Evolutionary conservation across 202 grass and related monocot genomes (phyloP), one percentile per base, ranked within the genome.

Genomic region (Panicum virgatum): DNA sequence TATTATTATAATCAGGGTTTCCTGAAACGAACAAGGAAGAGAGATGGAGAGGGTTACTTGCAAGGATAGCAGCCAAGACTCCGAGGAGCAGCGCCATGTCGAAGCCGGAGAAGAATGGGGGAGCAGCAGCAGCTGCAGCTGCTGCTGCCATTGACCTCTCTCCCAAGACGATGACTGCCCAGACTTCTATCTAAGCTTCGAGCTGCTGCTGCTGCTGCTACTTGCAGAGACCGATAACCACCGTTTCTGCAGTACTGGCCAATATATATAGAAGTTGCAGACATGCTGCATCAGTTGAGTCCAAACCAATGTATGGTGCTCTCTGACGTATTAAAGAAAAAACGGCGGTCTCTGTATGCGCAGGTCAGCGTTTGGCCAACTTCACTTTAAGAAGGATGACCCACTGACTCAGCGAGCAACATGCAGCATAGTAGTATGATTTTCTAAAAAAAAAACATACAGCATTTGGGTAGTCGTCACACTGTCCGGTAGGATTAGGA

Each of bases 31-130:
- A 58, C 20, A 56, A 56, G 22, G 1, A 59, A 61, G 66, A 22
- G 68, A 60, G 27, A 63, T 39, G 32, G 80, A 59, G 48, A 60
- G 61, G 84, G 69, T 37, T 39, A 90, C 80, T 66, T 84, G 63
- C n/a, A 72, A 83, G 48, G 39, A 87, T 80, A 50, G 64, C 69
- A 27, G 77, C 76, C 47, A 87, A 64, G 48, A 84, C 34, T 77
- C 56, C 58, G 44, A 87, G 64, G 38, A 87, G 83, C 63, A 72
- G 39, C 77, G 71, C 76, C 69, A 48, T 45, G 77, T 63, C 44
- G 34, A 84, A 60, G 71, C 68, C 36, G 15, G 77, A 51, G 66
- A 60, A 27, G 26, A 58, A 45, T 20, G 77, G 38, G 45, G 69
- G 16, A 76, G 69, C 1, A 48, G 44, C 44, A 65, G 68, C 15